Percentiles rank a stretch among this genome's conserved stretches.
Conservation (phyloP, 768 basidiomycete genomes). For the Boletus speciosus region DNA sequence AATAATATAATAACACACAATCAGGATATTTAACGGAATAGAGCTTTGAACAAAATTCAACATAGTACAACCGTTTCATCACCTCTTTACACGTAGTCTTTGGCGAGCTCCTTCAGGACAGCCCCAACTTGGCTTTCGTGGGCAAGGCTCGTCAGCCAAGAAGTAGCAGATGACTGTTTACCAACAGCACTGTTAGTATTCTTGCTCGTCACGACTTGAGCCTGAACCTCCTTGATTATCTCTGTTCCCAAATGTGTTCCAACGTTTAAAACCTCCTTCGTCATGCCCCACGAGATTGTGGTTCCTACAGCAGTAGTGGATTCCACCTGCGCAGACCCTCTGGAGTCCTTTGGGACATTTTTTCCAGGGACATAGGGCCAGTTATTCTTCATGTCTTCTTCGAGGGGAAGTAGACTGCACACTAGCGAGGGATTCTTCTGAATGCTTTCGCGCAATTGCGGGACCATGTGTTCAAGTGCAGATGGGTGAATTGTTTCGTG, state of each 20-base stretch:
- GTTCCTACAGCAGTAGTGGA: neutral
- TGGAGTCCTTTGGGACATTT: conserved; percentile 9
- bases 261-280: conserved; percentile 15
- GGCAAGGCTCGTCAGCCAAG: conserved; percentile 24
- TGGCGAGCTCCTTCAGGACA: conserved; percentile 21
- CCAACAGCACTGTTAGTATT: conserved; percentile 5
- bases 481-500: conserved; percentile 63
- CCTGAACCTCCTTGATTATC: conserved; percentile 21
- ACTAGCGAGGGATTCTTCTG: conserved; percentile 45
- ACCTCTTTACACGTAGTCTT: neutral
- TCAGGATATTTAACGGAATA: neutral
- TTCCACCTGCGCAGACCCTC: conserved; percentile 5
- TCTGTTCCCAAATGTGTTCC: conserved; percentile 17
- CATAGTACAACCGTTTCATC: neutral
- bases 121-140: conserved; percentile 25
- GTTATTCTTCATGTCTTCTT: conserved; percentile 43
- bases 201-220: conserved; percentile 6
- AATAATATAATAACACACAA: neutral
- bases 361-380: conserved; percentile 44
- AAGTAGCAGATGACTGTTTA: conserved; percentile 15
- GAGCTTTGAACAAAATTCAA: neutral
- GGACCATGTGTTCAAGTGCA: conserved; percentile 42
- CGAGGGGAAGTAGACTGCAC: conserved; percentile 44
- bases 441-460: conserved; percentile 36
- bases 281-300: conserved; percentile 14